phyloP scores from a whole-genome alignment of 345 rosid species.

The Raphanus raphanistrum region DNA sequence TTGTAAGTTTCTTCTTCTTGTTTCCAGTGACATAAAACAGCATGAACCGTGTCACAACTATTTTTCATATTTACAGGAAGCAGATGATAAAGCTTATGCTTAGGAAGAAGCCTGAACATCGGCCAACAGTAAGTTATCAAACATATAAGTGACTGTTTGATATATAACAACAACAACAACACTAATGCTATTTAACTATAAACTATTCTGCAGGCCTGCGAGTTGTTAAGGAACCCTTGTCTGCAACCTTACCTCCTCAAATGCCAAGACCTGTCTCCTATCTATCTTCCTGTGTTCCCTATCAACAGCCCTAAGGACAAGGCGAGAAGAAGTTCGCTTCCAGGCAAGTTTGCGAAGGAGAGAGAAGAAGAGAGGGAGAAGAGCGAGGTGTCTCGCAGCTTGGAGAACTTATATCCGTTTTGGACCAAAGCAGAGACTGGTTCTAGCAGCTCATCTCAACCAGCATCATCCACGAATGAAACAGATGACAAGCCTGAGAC shows the following conservation, averaged over 20 bases:
- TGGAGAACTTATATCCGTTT: constrained; percentile 42
- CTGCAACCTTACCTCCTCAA: constrained; percentile 73
- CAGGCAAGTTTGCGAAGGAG: constrained; percentile 47
- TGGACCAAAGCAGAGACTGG: constrained; percentile 42
- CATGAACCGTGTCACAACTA: not conserved
- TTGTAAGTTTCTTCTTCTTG: constrained; percentile 56
- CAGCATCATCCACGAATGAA: constrained; percentile 53
- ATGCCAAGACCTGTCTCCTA: constrained; percentile 65
- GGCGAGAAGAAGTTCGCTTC: constrained; percentile 55
- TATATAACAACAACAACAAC: constrained; percentile 5
- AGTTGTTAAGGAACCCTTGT: constrained; percentile 83
- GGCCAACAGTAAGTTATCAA: constrained; percentile 68
- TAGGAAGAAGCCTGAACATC: constrained; percentile 77
- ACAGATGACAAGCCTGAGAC: constrained; percentile 67
- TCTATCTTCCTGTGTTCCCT: constrained; percentile 86
- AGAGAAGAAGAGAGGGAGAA: constrained; percentile 47
- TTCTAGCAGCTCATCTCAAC: constrained; percentile 41
- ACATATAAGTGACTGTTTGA: constrained; percentile 6
- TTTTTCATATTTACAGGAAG: constrained; percentile 56
- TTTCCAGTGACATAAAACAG: not conserved
- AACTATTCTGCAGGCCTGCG: constrained; percentile 64
- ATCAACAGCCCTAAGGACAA: constrained; percentile 61
- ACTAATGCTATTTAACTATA: not conserved
- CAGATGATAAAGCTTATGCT: constrained; percentile 90
- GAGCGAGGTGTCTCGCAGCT: constrained; percentile 38